phyloP scores from a whole-genome alignment of 2,329 filamentous ascomycete genomes.

The Aspergillus unguis region DNA sequence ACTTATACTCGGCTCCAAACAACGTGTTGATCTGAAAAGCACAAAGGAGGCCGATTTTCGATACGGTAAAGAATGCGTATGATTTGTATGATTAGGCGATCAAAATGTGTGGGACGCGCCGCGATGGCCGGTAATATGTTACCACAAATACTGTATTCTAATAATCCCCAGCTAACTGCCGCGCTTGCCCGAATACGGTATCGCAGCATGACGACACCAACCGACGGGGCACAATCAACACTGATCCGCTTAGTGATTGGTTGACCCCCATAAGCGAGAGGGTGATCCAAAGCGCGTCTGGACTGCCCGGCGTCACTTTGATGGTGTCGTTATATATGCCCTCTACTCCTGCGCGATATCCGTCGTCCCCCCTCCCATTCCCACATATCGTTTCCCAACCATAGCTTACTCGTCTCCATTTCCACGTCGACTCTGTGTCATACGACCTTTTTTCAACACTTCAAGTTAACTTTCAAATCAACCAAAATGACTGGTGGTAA shows the following conservation, averaged over 20 bases:
- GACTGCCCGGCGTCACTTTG: constrained; percentile 43
- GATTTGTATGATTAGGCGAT: constrained; percentile 46
- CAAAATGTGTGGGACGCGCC: constrained; percentile 21
- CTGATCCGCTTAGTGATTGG: constrained; percentile 43
- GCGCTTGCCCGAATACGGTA: constrained; percentile 29
- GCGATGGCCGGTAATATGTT: constrained; percentile 12
- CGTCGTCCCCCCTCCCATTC: constrained; percentile 24
- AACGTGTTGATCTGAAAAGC: constrained; percentile 44
- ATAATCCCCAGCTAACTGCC: constrained; percentile 21
- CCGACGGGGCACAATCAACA: constrained; percentile 15
- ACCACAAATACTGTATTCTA: constrained; percentile 21
- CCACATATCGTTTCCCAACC: constrained; percentile 2
- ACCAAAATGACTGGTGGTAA: constrained; percentile 99
- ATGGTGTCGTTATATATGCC: constrained; percentile 45
- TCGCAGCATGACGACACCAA: constrained; percentile 16
- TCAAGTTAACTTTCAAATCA: constrained; percentile 39
- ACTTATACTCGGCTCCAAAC: constrained; percentile 46
- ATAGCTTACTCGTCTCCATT: background rate
- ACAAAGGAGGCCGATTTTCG: constrained; percentile 46
- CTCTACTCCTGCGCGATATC: constrained; percentile 33
- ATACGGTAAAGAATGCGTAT: constrained; percentile 42
- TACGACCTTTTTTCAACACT: constrained; percentile 8
- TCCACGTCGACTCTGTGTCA: constrained; percentile 16
- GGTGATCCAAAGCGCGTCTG: constrained; percentile 46
- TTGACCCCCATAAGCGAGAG: constrained; percentile 40